Evolutionary conservation across 371 early-diverging fungal species (phyloP), one percentile per base, ranked within the genome.

Genomic region (Mucor racemosus): DNA sequence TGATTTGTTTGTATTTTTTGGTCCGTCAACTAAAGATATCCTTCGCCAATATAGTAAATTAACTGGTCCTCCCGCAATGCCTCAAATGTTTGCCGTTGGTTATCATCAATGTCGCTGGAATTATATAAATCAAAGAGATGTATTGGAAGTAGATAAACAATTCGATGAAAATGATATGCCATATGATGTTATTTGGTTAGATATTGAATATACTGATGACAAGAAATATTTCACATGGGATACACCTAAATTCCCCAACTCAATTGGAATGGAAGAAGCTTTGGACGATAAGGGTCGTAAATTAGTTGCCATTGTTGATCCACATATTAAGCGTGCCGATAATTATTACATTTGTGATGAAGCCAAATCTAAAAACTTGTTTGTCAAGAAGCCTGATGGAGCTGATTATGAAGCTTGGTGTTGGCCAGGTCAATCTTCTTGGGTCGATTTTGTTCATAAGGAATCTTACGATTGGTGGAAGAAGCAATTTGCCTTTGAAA

Each of bases 21-120:
- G 97, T 14, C 91, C 95, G 0, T 76, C 86, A 0, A 86, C 90
- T 4, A 81, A 85, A 11, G 90, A 90, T 50, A 83, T 97, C 42
- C 82, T 91, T 68, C 78, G 84, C 36, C 90, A 92, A 69, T 95
- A 94, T 69, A 83, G 89, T 1, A 64, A 56, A 7, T 78, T 97
- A 11, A 93, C 96, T 46, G 98, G 98, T 7, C 84, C 87, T 15
- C 88, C 95, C 0, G 86, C 89, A 3, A 72, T 98, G 73, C 99
- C 99, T 14, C 96, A 93, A 64, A 79, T 83, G 53, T 99, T 99
- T 76, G 85, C 97, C 4, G 85, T 95, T 13, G 96, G 91, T 1
- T 97, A 98, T 75, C 97, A 97, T 69, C 96, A 97, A 72, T 95
- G 95, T 65, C 86, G 97, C 48, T 95, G 96, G 97, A 97, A 97